Conservation (phyloP, 1,284 basidiomycete species). For the Ganoderma boninense region DNA sequence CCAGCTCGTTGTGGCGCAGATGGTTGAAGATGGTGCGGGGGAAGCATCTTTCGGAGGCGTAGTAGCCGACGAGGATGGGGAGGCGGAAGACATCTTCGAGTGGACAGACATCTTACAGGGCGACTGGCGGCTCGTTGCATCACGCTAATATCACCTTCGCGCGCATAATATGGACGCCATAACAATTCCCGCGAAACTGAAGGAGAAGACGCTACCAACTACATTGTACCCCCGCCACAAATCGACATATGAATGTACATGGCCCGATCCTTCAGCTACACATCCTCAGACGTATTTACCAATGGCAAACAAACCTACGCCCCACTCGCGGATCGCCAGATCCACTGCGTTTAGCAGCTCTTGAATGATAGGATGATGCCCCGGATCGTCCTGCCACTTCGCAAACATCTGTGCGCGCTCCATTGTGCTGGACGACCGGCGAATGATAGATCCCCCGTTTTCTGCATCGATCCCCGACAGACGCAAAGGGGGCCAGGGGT, state of each 20-base stretch:
- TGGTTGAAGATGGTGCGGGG: conserved; percentile 26
- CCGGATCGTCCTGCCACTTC: conserved; percentile 20
- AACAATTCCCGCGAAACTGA: background rate
- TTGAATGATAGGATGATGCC: conserved; percentile 26
- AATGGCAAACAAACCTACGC: background rate
- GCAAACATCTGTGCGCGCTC: conserved; percentile 23
- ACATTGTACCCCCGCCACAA: conserved; percentile 1
- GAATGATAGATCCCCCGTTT: background rate
- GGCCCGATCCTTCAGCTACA: background rate
- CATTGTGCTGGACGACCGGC: conserved; percentile 13
- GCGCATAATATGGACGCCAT: background rate
- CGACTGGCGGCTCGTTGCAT: conserved; percentile 38
- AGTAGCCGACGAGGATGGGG: conserved; percentile 25
- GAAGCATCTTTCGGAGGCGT: conserved; percentile 36
- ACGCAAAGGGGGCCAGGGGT: conserved; percentile 17
- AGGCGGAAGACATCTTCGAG: conserved; percentile 35
- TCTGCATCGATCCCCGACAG: conserved; percentile 7
- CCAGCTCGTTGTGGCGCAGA: conserved; percentile 41
- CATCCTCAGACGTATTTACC: background rate
- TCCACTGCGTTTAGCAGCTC: conserved; percentile 25
- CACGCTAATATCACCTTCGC: background rate
- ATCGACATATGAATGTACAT: conserved; percentile 5
- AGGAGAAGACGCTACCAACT: background rate
- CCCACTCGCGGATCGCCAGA: conserved; percentile 27
- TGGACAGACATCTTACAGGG: conserved; percentile 40